A percentile compares a stretch with the other conserved stretches of the same genome.
Conservation (phyloP, 208 protist genomes). For the Angomonas deanei region DNA sequence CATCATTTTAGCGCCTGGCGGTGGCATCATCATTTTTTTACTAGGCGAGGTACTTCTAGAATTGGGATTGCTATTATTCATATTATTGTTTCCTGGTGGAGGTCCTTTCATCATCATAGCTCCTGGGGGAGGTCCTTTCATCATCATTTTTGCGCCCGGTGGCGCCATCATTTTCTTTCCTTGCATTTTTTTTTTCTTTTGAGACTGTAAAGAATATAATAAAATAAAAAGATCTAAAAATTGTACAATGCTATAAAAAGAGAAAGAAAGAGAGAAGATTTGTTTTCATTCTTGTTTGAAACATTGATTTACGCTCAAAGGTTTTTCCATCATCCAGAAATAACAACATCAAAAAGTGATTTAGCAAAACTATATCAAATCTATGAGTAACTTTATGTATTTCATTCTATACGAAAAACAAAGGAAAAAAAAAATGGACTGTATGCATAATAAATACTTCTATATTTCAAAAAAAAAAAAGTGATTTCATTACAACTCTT, state of each 20-base stretch:
- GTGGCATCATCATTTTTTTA: neutral
- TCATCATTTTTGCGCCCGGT: slow-evolving; percentile 4
- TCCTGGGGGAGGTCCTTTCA: neutral
- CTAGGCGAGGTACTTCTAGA: too few relatives aligned
- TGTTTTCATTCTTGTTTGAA: neutral
- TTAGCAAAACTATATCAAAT: too few relatives aligned
- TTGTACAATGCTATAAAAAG: slow-evolving; percentile 6
- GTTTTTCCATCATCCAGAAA: too few relatives aligned
- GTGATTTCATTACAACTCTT: too few relatives aligned
- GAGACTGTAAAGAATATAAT: neutral
- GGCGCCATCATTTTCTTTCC: slow-evolving; percentile 16
- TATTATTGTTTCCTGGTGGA: too few relatives aligned
- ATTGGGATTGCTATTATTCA: too few relatives aligned
- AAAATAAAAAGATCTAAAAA: too few relatives aligned
- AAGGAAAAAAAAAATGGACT: neutral
- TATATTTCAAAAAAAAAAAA: too few relatives aligned
- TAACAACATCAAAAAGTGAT: too few relatives aligned
- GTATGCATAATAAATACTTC: neutral
- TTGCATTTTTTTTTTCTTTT: neutral
- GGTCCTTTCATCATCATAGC: neutral
- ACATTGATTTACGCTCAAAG: neutral
- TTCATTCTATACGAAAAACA: neutral
- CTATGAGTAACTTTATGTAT: neutral
- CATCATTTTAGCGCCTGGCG: neutral
- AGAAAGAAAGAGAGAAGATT: slow-evolving; percentile 13